A percentile compares a stretch with the other conserved stretches of the same genome.
Conservation (phyloP, 2,329 filamentous ascomycete species). For the Fusarium sp. region DNA sequence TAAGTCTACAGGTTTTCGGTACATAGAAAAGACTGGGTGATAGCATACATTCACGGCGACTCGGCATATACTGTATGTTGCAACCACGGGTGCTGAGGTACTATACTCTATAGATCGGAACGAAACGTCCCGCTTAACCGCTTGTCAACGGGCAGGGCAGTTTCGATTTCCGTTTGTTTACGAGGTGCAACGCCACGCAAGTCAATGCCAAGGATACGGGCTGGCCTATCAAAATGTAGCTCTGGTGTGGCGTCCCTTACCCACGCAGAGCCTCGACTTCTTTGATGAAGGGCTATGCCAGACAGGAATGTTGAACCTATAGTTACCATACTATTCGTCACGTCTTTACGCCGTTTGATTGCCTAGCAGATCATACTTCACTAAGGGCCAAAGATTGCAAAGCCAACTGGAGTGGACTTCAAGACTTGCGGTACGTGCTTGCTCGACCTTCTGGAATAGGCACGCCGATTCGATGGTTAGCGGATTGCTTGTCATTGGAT, state of each 20-base stretch:
- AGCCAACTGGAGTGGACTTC: neutral
- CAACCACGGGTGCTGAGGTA: neutral
- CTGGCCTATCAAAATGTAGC: constrained; percentile 12
- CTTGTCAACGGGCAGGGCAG: neutral
- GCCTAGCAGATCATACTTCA: neutral
- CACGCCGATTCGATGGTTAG: constrained; percentile 7
- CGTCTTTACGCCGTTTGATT: neutral
- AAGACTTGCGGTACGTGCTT: neutral
- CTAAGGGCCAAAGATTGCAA: neutral
- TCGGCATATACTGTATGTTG: neutral
- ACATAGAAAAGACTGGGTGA: neutral
- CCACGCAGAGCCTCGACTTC: neutral
- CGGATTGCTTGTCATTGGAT: constrained; percentile 13
- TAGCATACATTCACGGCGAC: neutral
- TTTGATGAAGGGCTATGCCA: neutral
- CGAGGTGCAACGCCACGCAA: neutral
- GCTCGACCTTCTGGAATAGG: constrained; percentile 29
- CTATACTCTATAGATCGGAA: neutral
- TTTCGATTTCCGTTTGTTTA: constrained; percentile 7
- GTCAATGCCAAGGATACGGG: constrained; percentile 7
- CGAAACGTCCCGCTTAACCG: constrained; percentile 8
- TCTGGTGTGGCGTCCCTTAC: neutral
- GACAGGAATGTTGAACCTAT: neutral
- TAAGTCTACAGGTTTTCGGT: neutral
- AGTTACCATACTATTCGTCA: neutral